Percentiles rank a stretch among this genome's conserved stretches.
These are phyloP conservation scores for Biancaea sappan DNA, from an alignment of 306 rosid species.

Conservation along the genomic window DNA sequence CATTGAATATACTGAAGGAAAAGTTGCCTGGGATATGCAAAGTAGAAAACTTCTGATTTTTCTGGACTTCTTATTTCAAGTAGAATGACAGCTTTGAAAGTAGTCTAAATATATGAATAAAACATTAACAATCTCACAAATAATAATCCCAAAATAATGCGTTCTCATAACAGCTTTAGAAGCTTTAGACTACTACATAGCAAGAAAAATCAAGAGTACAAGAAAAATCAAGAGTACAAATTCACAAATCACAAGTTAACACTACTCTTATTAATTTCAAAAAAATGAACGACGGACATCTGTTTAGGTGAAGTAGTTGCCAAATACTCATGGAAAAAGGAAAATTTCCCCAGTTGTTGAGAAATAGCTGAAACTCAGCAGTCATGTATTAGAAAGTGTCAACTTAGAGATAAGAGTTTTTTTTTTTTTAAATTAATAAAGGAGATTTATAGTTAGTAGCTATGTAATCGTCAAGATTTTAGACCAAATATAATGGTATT, in stretches of 20 bases:
- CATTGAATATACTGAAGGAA: background rate
- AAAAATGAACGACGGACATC: background rate
- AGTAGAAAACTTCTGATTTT: background rate
- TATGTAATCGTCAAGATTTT: background rate
- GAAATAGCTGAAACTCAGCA: slow-evolving; percentile 5
- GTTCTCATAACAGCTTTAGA: background rate
- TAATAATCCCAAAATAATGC: background rate
- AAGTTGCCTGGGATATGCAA: slow-evolving; percentile 8
- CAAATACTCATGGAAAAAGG: slow-evolving; percentile 2
- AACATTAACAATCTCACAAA: background rate
- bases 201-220: too few species aligned
- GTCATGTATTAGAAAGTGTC: background rate
- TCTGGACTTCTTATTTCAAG: background rate
- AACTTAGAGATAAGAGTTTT: background rate
- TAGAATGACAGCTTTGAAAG: background rate
- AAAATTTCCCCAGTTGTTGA: slow-evolving; percentile 7
- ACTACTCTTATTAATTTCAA: background rate
- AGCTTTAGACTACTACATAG: slow-evolving; percentile 5
- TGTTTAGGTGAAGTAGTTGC: background rate
- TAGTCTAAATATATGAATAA: background rate
- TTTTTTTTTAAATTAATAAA: too few species aligned
- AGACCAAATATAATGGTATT: background rate
- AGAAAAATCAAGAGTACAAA: background rate
- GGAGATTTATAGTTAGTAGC: background rate
- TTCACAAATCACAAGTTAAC: background rate